Conservation (phyloP, 1,284 basidiomycete genomes). For the Xerocomus cyaneibrunnescens region DNA sequence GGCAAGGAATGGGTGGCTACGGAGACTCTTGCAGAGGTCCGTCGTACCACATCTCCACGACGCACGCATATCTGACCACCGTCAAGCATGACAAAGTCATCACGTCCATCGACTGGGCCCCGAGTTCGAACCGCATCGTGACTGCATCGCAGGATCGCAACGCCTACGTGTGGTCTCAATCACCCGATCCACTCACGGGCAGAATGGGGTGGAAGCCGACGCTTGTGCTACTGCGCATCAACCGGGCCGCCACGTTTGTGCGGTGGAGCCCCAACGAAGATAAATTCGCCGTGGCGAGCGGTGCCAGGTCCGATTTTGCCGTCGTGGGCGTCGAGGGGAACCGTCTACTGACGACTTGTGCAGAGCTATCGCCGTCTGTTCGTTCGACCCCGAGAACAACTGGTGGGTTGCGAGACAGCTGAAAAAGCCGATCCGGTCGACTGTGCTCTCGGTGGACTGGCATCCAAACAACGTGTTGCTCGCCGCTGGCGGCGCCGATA, state of each 20-base stretch:
- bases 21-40: conserved; percentile 85
- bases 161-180: conserved; percentile 97
- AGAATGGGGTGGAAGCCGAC: conserved; percentile 90
- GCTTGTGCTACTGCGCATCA: conserved; percentile 93
- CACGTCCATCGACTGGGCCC: conserved; percentile 99
- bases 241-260: conserved; percentile 93
- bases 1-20: conserved; percentile 74
- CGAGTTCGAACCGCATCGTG: conserved; percentile 94
- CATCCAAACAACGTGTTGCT: conserved; percentile 97
- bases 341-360: conserved; percentile 2
- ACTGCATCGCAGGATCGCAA: conserved; percentile 98
- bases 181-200: conserved; percentile 68
- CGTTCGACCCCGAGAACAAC: conserved; percentile 95
- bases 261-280: conserved; percentile 97
- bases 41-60: conserved; percentile 18
- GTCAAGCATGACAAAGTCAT: conserved; percentile 95
- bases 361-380: conserved; percentile 91
- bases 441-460: conserved; percentile 94
- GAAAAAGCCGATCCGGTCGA: conserved; percentile 95
- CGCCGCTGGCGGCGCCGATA: conserved; percentile 92
- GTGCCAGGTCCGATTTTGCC: conserved; percentile 65
- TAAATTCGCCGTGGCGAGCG: conserved; percentile 98
- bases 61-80: not conserved
- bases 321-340: not conserved
- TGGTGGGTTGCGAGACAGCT: conserved; percentile 99